Base-by-base conservation (phyloP, 805 yeast species). In the Naumovozyma castellii region DNA sequence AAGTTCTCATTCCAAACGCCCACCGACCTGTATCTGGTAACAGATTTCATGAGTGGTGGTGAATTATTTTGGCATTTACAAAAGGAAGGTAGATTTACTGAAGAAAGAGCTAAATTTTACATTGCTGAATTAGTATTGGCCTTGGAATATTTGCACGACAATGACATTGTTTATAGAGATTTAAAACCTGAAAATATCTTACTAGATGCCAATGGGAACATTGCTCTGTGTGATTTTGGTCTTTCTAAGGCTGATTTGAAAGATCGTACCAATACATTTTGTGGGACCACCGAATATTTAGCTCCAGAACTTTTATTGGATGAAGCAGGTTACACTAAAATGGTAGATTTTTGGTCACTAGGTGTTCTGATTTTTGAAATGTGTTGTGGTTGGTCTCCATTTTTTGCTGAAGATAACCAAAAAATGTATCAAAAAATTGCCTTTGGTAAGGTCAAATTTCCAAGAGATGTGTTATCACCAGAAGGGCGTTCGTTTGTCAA, bases 361-460 rank as follows among this genome's bases (percentile, higher is more conserved):
- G 98, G 98, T 44, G 98, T 92, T 18, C 69, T 92, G 43, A 87
- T 92, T 35, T 92, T 92, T 64, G 98, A 92, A 67, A 92, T 92
- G 98, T 88, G 97, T 64, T 92, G 97, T 67, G 98, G 98, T 38
- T 92, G 97, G 98, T 84, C 95, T 3, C 98, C 98, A 40, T 92
- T 92, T 62, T 92, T 86, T 56, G 98, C 97, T 19, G 97, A 90
- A 47, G 90, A 86, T 62, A 87, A 95, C 37, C 97, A 92, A 67
- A 96, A 92, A 64, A 92, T 92, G 98, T 92, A 92, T 67, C 92
- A 90, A 67, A 92, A 92, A 65, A 92, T 92, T 67, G 98, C 97
- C 3, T 92, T 87, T 65, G 98, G 98, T 46, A 92, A 90, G 62
- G 97, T 92, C 34, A 75, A 95, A 56, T 92, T 92, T 64, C 98